These are phyloP conservation scores for Papiliotrema nemorosa DNA, from an alignment of 1,284 basidiomycete species.

Conservation along the genomic window DNA sequence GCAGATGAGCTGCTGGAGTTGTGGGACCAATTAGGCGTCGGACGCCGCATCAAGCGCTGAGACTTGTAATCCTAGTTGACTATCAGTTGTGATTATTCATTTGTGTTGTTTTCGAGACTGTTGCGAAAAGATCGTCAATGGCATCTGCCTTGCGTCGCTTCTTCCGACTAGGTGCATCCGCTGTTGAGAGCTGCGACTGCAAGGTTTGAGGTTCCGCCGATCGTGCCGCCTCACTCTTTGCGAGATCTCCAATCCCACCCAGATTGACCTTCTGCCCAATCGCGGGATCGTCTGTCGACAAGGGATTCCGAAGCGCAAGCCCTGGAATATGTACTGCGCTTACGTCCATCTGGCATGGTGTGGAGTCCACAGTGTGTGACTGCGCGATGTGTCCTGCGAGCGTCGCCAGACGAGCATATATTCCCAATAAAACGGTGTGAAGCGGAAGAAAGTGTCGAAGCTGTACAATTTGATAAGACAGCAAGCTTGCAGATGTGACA, in stretches of 20 bases:
- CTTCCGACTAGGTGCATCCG: constrained; percentile 2
- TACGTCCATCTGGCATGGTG: too few relatives aligned
- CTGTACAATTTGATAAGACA: constrained; percentile 11
- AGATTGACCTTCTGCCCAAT: too few relatives aligned
- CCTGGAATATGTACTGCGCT: too few relatives aligned
- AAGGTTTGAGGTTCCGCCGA: not conserved
- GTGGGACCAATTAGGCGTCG: constrained; percentile 33
- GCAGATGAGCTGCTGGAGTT: constrained; percentile 29
- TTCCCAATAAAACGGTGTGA: constrained; percentile 27
- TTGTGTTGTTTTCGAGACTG: not conserved
- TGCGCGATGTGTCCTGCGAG: too few relatives aligned
- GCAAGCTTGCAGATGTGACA: constrained; percentile 11
- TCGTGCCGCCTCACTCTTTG: constrained; percentile 4
- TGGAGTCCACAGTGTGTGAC: too few relatives aligned
- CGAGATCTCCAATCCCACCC: not conserved
- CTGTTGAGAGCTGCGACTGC: not conserved
- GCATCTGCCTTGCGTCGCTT: constrained; percentile 27
- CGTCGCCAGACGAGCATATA: constrained; percentile 28
- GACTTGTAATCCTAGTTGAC: too few relatives aligned
- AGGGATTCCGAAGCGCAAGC: too few relatives aligned
- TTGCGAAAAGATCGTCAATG: constrained; percentile 40
- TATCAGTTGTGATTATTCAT: not conserved
- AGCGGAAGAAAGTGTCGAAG: constrained; percentile 40
- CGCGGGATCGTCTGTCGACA: too few relatives aligned
- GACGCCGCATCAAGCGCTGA: too few relatives aligned